Evolutionary conservation across 441 rosid species (phyloP).

Genomic region (Caryocar brasiliense): DNA sequence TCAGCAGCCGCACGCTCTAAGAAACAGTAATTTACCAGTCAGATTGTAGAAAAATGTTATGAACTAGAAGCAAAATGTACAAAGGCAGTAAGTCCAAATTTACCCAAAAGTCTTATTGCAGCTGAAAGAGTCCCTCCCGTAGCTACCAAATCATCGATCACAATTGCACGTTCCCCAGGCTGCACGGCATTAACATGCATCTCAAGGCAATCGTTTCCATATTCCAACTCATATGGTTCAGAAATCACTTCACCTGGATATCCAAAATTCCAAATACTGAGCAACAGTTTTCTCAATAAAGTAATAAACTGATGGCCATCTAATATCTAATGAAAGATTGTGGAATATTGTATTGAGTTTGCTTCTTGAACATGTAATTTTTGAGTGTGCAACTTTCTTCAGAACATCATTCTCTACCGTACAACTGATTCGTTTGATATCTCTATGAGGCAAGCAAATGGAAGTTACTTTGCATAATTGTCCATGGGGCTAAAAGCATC

Average conservation of each 20-base stretch:
- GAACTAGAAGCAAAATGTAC: not conserved
- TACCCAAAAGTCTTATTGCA: slow-evolving; percentile 77
- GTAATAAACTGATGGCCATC: too few relatives aligned
- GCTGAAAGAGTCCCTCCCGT: slow-evolving; percentile 92
- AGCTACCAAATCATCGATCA: slow-evolving; percentile 87
- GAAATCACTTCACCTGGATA: slow-evolving; percentile 62
- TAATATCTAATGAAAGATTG: too few relatives aligned
- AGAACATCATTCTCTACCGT: too few relatives aligned
- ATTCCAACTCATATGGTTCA: slow-evolving; percentile 72
- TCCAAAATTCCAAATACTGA: not conserved
- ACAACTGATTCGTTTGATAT: too few relatives aligned
- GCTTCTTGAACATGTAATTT: too few relatives aligned
- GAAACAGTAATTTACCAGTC: not conserved
- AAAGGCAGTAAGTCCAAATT: not conserved
- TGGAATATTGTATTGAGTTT: too few relatives aligned
- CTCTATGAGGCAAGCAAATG: too few relatives aligned
- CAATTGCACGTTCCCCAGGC: slow-evolving; percentile 60
- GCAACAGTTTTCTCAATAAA: too few relatives aligned
- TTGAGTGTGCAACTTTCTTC: too few relatives aligned
- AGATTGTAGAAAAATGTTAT: too few relatives aligned
- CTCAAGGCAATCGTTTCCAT: slow-evolving; percentile 83
- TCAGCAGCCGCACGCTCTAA: slow-evolving; percentile 72
- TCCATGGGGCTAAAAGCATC: too few relatives aligned
- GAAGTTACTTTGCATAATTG: too few relatives aligned
- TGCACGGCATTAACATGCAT: slow-evolving; percentile 80